Conservation (phyloP, 257 asterid genomes). For the Solanum chmielewskii region DNA sequence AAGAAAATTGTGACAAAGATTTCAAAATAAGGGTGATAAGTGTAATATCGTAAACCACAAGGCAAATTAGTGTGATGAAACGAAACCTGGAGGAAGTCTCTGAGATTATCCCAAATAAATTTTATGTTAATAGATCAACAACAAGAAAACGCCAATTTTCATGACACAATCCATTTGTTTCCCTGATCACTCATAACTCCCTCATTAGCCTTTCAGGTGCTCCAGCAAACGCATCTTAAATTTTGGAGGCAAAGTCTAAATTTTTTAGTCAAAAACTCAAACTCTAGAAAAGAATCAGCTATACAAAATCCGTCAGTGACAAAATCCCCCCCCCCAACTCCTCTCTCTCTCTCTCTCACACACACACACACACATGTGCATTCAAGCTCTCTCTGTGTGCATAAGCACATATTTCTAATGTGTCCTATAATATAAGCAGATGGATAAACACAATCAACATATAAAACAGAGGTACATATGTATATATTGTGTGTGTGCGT, state of each 20-base stretch:
- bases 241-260: neutral
- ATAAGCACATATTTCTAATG: neutral
- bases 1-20: neutral
- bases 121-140: neutral
- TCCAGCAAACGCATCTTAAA: neutral
- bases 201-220: neutral
- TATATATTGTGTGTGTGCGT: neutral
- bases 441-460: neutral
- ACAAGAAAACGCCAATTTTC: neutral
- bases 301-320: neutral
- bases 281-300: neutral
- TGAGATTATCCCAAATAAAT: neutral
- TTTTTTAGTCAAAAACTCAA: neutral
- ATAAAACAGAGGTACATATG: neutral
- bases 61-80: neutral
- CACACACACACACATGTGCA: neutral
- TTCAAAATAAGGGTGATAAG: neutral
- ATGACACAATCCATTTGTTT: neutral
- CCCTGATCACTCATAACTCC: neutral
- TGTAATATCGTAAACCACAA: neutral
- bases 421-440: neutral
- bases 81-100: neutral
- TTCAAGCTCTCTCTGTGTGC: neutral
- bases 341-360: neutral
- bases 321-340: neutral